Base-by-base conservation (phyloP, 1,284 basidiomycete genomes). In the Puccinia horiana region DNA sequence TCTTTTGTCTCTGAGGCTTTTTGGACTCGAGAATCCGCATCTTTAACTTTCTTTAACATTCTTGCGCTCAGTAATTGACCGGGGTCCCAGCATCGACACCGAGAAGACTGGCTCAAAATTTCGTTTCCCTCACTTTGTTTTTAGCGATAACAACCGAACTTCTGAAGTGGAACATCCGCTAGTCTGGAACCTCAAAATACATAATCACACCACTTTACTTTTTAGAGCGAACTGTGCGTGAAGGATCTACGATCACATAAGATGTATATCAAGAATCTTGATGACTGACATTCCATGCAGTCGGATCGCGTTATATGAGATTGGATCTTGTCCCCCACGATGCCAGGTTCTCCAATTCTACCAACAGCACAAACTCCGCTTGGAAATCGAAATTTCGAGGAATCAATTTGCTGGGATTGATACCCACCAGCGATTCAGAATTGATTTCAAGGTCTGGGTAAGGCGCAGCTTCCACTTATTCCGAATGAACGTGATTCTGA, bases 41-140 rank as follows among this genome's bases (percentile, higher is more conserved):
- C 18, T 76, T 20, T 44, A 16, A 40, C 20, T 37, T 47, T n/a
- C 12, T 29, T 78, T 52, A 35, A n/a, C 26, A 14, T 12, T 35
- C n/a, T 35, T 32, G 58, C 16, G 61, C 49, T 23, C 12, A 73
- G 52, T 73, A 56, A 52, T 49, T 65, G 79, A 61, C 40, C 49
- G 44, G 20, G 42, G 70, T 32, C 49, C 75, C 9, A 32, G 47
- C 26, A 26, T 29, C 40, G 56, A 76, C 8, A 26, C 32, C 11
- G 58, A 65, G 2, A 42, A 42, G 11, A 42, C 5, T 40, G 35
- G 26, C 49, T 74, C 52, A 12, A 54, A 26, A 40, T 74, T 56
- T 40, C n/a, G 23, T 26, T 65, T 76, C 49, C 75, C 75, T 40
- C 75, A 76, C 40, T 76, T 76, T 76, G 54, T 76, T 35, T 76